Evolutionary conservation across 208 protist species (phyloP).

Genomic region (Acanthamoeba healyi): DNA sequence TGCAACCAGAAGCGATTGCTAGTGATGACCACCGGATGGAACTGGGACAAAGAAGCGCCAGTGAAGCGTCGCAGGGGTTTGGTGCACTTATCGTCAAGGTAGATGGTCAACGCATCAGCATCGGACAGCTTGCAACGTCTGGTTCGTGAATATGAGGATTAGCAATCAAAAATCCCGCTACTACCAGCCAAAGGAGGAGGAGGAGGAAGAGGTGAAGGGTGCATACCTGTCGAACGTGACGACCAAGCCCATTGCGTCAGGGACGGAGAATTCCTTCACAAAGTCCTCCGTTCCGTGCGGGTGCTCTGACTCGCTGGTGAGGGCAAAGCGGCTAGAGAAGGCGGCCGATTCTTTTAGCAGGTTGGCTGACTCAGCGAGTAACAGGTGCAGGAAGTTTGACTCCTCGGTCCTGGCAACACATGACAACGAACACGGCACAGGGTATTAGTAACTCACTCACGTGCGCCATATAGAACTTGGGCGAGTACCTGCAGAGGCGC

Average conservation of each 20-base stretch:
- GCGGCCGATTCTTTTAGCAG: constrained; percentile 33
- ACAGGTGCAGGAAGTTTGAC: background rate
- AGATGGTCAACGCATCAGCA: constrained; percentile 33
- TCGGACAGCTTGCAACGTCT: constrained; percentile 66
- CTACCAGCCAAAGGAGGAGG: background rate
- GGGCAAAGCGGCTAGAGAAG: background rate
- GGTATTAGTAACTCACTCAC: too few relatives aligned
- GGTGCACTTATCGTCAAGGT: constrained; percentile 48
- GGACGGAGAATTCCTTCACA: background rate
- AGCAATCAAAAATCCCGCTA: background rate
- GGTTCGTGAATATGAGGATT: background rate
- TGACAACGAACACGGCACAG: background rate
- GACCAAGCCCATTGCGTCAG: constrained; percentile 23
- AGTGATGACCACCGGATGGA: constrained; percentile 29
- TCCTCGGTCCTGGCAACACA: background rate
- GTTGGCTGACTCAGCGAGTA: constrained; percentile 22
- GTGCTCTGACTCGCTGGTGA: constrained; percentile 40
- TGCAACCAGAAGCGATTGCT: constrained; percentile 55
- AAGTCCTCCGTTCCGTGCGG: constrained; percentile 27
- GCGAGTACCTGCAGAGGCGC: background rate
- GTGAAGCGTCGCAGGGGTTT: constrained; percentile 21
- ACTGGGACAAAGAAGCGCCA: background rate
- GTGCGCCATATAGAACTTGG: background rate
- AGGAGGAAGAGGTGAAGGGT: background rate
- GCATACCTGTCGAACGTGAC: constrained; percentile 24